Conservation (phyloP, 2,329 filamentous ascomycete species). For the Fusarium cicatricum region DNA sequence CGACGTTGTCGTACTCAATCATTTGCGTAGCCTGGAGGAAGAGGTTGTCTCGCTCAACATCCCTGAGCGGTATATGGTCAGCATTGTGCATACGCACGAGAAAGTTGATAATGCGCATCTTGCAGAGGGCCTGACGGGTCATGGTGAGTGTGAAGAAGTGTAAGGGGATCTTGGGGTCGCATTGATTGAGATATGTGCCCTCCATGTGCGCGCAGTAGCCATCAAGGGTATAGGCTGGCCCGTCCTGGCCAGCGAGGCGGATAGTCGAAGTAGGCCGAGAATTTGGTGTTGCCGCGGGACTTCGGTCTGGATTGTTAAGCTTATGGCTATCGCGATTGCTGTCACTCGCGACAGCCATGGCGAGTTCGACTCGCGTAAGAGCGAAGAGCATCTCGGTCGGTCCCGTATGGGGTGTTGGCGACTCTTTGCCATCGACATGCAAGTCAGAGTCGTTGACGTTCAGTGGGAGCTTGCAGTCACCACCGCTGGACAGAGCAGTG, state of each 20-base stretch:
- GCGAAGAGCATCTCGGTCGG: slow-evolving; percentile 69
- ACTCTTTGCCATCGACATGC: slow-evolving; percentile 63
- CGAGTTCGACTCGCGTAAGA: slow-evolving; percentile 64
- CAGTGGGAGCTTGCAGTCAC: slow-evolving; percentile 64
- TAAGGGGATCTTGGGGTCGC: slow-evolving; percentile 65
- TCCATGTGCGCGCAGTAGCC: slow-evolving; percentile 64
- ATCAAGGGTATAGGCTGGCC: slow-evolving; percentile 59
- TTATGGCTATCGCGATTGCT: slow-evolving; percentile 50
- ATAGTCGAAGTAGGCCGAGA: slow-evolving; percentile 46
- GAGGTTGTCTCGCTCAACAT: slow-evolving; percentile 59
- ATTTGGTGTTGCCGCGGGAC: slow-evolving; percentile 32
- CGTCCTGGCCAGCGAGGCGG: slow-evolving; percentile 59
- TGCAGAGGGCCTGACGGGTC: slow-evolving; percentile 63
- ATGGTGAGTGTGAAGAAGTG: slow-evolving; percentile 67
- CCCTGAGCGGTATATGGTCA: slow-evolving; percentile 50
- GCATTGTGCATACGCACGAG: slow-evolving; percentile 58
- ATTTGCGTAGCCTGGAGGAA: slow-evolving; percentile 64
- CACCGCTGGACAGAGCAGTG: slow-evolving; percentile 61
- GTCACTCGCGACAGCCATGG: slow-evolving; percentile 61
- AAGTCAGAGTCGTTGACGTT: slow-evolving; percentile 71
- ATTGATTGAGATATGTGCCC: slow-evolving; percentile 62
- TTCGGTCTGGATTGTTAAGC: slow-evolving; percentile 42
- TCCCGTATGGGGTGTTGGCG: slow-evolving; percentile 57
- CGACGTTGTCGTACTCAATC: slow-evolving; percentile 66
- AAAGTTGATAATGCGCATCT: slow-evolving; percentile 64